Evolutionary conservation across 148 eudicot genomes (phyloP).

Genomic region (Dianthus caryophyllus): DNA sequence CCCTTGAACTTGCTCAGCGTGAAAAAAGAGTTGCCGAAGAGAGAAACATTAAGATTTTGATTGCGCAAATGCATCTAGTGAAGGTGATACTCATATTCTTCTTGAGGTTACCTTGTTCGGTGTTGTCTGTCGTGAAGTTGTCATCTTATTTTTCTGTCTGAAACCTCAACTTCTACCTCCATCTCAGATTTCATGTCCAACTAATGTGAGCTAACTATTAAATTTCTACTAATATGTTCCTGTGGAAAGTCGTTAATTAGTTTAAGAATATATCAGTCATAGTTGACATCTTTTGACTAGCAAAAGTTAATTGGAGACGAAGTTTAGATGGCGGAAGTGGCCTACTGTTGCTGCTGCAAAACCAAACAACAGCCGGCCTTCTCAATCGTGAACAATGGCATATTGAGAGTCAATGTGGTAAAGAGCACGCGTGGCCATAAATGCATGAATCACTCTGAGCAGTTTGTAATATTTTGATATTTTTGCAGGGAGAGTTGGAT

Average conservation of each 20-base stretch:
- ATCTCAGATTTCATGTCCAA: no score
- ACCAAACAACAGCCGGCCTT: neutral
- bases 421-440: neutral
- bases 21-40: constrained; percentile 68
- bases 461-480: neutral
- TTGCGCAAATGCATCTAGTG: constrained; percentile 84
- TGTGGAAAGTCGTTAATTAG: no score
- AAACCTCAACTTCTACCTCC: no score
- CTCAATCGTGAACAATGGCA: neutral
- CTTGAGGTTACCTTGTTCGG: neutral
- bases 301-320: no score
- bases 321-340: no score
- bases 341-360: neutral
- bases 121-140: neutral
- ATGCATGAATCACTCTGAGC: neutral
- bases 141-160: neutral
- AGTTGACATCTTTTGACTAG: no score
- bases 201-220: no score
- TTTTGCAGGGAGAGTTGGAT: constrained; percentile 75
- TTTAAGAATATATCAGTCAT: no score
- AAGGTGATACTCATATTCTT: constrained; percentile 41
- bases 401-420: neutral
- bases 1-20: constrained; percentile 55
- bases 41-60: constrained; percentile 78
- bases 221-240: no score